Percentiles rank a stretch among this genome's conserved stretches.
These are phyloP conservation scores for Melanogaster broomeanus DNA, from an alignment of 768 basidiomycete species.

Conservation along the genomic window DNA sequence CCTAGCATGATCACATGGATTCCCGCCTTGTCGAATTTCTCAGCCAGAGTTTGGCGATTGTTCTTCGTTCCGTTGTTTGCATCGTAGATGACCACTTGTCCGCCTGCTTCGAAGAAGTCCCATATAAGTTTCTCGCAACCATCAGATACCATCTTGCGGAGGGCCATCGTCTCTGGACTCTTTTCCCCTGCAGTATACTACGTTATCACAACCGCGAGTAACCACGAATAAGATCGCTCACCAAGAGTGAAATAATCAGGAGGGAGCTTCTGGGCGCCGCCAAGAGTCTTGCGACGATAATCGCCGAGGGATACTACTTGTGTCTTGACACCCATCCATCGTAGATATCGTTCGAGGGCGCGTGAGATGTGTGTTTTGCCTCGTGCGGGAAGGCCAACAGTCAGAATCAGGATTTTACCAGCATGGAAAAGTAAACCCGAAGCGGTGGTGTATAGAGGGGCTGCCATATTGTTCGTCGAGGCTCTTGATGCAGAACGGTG, in stretches of 20 bases:
- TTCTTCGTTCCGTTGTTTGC: conserved; percentile 88
- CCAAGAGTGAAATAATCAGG: conserved; percentile 90
- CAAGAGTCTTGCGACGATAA: conserved; percentile 87
- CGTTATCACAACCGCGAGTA: not conserved
- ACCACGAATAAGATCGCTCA: conserved; percentile 29
- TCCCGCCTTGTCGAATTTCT: conserved; percentile 83
- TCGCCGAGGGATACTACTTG: conserved; percentile 95
- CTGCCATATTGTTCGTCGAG: conserved; percentile 56
- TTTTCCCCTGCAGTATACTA: conserved; percentile 61
- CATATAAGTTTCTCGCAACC: conserved; percentile 90
- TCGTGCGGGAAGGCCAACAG: conserved; percentile 91
- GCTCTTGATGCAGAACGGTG: no score
- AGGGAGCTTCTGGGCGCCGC: conserved; percentile 85
- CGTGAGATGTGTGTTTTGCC: conserved; percentile 98
- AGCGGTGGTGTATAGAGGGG: conserved; percentile 93
- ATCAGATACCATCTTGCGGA: conserved; percentile 71
- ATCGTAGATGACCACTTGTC: conserved; percentile 98
- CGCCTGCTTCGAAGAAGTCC: conserved; percentile 83
- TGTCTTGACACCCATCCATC: conserved; percentile 98
- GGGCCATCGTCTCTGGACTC: conserved; percentile 73
- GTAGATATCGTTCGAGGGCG: conserved; percentile 92
- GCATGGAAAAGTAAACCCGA: conserved; percentile 88
- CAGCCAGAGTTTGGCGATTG: conserved; percentile 67
- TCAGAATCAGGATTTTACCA: conserved; percentile 91
- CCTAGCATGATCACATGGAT: conserved; percentile 95